Evolutionary conservation across 441 rosid genomes (phyloP).

Genomic region (Euphorbia schlechtendalii): DNA sequence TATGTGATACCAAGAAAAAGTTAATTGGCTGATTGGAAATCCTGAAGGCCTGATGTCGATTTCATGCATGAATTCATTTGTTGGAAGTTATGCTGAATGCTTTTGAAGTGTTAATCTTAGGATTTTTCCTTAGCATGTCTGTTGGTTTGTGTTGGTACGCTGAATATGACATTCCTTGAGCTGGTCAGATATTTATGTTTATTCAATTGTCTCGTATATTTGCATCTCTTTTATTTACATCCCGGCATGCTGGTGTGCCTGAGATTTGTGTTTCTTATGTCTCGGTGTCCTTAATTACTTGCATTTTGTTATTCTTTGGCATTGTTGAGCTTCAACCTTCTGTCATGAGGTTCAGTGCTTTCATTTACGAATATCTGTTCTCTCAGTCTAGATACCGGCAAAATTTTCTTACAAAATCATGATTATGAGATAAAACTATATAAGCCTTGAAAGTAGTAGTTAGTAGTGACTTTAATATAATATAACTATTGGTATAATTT

Average conservation of each 20-base stretch:
- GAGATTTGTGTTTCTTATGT: not conserved
- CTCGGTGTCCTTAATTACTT: not conserved
- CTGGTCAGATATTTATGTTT: not conserved
- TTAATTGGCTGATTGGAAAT: not conserved
- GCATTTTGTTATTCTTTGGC: not conserved
- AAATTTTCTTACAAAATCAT: not conserved
- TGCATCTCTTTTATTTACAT: not conserved
- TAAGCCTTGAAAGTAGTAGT: not conserved
- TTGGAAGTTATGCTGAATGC: no score
- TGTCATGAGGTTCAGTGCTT: not conserved
- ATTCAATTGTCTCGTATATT: not conserved
- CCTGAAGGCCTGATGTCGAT: not conserved
- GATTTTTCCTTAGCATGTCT: not conserved
- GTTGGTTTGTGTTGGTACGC: not conserved
- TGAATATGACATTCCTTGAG: not conserved
- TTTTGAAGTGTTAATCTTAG: not conserved
- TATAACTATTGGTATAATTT: slow-evolving; percentile 1
- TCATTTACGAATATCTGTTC: not conserved
- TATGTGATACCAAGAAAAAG: not conserved
- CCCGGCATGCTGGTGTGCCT: not conserved
- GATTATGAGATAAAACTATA: no score
- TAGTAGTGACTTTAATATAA: not conserved
- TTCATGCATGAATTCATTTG: no score
- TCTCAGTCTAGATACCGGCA: slow-evolving; percentile 1
- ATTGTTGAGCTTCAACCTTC: not conserved